phyloP scores from a whole-genome alignment of 2,329 filamentous ascomycete species.

The Aspergillus phoenicis region DNA sequence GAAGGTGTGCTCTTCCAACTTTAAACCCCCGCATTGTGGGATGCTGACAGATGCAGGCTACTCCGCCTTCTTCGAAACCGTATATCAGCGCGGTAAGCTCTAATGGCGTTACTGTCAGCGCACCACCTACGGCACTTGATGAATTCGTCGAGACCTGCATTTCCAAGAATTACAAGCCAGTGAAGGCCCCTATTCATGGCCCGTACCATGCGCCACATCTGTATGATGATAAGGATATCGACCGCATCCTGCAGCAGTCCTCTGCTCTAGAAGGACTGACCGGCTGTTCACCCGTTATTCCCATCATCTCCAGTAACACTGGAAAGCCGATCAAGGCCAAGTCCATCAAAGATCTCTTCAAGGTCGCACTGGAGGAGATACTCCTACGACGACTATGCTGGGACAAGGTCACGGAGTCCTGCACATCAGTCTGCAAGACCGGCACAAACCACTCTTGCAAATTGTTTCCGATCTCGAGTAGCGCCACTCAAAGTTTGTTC shows the following conservation, averaged over 20 bases:
- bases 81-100: conserved; percentile 63
- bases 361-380: conserved; percentile 40
- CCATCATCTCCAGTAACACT: conserved; percentile 43
- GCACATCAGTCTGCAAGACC: conserved; percentile 26
- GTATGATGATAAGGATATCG: conserved; percentile 54
- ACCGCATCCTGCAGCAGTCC: conserved; percentile 50
- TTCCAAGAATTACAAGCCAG: conserved; percentile 54
- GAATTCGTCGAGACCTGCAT: conserved; percentile 55
- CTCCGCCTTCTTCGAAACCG: conserved; percentile 54
- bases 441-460: conserved; percentile 21
- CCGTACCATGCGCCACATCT: conserved; percentile 63
- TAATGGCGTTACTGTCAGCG: conserved; percentile 62
- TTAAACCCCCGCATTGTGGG: neutral
- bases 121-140: conserved; percentile 57
- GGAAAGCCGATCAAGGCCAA: conserved; percentile 34
- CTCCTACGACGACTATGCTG: conserved; percentile 43
- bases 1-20: conserved; percentile 27
- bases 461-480: conserved; percentile 35
- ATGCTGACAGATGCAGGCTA: conserved; percentile 34
- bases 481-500: conserved; percentile 37
- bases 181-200: conserved; percentile 58
- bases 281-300: conserved; percentile 33
- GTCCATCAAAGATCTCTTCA: conserved; percentile 37
- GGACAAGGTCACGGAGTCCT: conserved; percentile 44
- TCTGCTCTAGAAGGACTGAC: conserved; percentile 34